Base-by-base conservation (phyloP, 805 yeast species). In the Teunomyces pallodes region DNA sequence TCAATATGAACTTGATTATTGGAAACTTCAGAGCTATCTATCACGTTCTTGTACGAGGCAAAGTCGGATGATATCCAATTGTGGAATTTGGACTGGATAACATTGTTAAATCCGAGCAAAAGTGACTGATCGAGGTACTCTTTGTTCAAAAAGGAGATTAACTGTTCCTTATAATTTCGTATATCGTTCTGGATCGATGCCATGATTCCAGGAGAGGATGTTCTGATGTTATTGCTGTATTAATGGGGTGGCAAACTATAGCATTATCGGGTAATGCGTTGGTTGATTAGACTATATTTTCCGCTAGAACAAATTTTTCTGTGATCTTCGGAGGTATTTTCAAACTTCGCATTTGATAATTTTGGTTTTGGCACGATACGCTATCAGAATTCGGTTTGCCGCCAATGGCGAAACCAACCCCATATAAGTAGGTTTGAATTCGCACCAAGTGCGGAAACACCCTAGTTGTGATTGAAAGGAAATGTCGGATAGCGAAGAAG, bases 31-130 rank as follows among this genome's bases (percentile, higher is more conserved):
- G 35, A 10, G 20, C 29, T 14, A 24, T 51, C 51, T 12, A 43
- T 16, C 17, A 27, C 20, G 5, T 46, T 32, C 26, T 58, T 50
- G 52, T 80, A 69, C 4, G 64, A 63, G 29, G 64, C 64, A 33
- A 76, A 58, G 51, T 70, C 74, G 3, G 54, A 46, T 9, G 53
- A 40, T 12, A 82, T 75, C 67, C 79, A 70, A 1, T 64, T 53
- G 2, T 66, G 63, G 46, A 79, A 72, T 49, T 74, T 77, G 3
- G 79, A 71, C 48, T 81, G 82, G 13, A 76, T 66, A 47, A 77
- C 70, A 45, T 72, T 72, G 50, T 77, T 64, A 29, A 78, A 67
- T 1, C 86, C 86, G 24, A 76, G 57, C 29, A 80, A 59, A 9
- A 78, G 54, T 2, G 82, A 67, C 44, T 75, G 78, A 41, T 75